These are phyloP conservation scores for Phaeosphaeriaceae sp. DNA, from an alignment of 2,329 filamentous ascomycete species.

Conservation along the genomic window DNA sequence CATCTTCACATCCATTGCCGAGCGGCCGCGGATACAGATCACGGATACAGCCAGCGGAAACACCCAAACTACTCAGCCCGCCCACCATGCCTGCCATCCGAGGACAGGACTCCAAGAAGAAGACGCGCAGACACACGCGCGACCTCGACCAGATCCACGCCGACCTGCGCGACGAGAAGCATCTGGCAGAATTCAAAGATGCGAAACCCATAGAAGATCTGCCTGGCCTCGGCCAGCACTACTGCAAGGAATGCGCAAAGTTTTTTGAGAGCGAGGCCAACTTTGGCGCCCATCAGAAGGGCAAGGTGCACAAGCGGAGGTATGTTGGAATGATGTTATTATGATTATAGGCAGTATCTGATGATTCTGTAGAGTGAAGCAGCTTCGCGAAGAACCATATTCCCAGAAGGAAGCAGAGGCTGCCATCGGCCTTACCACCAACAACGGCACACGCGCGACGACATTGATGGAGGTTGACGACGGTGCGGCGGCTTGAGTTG, in stretches of 20 bases:
- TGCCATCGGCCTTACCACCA: constrained; percentile 73
- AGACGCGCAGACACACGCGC: constrained; percentile 63
- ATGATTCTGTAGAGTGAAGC: constrained; percentile 68
- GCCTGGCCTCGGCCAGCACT: constrained; percentile 82
- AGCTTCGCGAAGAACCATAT: constrained; percentile 84
- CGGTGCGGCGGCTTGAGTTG: constrained; percentile 18
- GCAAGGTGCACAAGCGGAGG: constrained; percentile 94
- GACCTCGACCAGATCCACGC: constrained; percentile 92
- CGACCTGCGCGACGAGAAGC: constrained; percentile 79
- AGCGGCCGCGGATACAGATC: constrained; percentile 32
- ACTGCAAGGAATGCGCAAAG: constrained; percentile 93
- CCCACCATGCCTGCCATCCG: constrained; percentile 58
- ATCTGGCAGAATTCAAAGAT: constrained; percentile 79
- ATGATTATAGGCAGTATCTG: constrained; percentile 6
- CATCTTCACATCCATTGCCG: constrained; percentile 24
- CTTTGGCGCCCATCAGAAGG: constrained; percentile 76
- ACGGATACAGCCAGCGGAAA: neutral
- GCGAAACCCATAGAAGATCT: constrained; percentile 85
- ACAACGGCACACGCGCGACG: constrained; percentile 64
- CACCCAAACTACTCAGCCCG: constrained; percentile 8
- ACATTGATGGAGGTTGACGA: constrained; percentile 45
- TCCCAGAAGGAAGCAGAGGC: constrained; percentile 86
- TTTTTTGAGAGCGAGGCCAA: constrained; percentile 91
- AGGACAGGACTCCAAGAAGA: constrained; percentile 57
- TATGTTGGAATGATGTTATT: constrained; percentile 43